phyloP scores from a whole-genome alignment of 148 eudicot genomes.

The Arctostaphylos glauca region DNA sequence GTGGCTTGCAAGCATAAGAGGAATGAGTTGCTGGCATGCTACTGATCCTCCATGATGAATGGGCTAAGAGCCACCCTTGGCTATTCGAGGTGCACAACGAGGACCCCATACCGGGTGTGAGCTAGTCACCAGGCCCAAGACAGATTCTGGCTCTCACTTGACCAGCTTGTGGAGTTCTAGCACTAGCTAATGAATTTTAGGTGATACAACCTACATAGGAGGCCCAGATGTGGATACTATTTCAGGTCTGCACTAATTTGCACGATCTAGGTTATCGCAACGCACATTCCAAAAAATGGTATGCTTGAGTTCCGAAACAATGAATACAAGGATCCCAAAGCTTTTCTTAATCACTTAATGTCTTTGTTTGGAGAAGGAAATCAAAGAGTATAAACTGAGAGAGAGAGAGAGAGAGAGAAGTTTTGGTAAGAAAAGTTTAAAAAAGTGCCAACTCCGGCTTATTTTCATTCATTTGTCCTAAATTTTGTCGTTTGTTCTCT shows the following conservation, averaged over 20 bases:
- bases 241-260: background rate
- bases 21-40: background rate
- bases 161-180: background rate
- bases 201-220: background rate
- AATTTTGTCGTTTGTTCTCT: too few relatives aligned
- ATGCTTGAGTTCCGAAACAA: background rate
- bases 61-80: background rate
- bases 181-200: background rate
- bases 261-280: background rate
- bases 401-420: background rate
- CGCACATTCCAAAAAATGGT: background rate
- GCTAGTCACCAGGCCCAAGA: too few relatives aligned
- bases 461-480: too few relatives aligned
- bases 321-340: background rate
- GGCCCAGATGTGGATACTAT: background rate
- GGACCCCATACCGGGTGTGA: too few relatives aligned
- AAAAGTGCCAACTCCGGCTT: too few relatives aligned
- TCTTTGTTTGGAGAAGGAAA: background rate
- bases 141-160: background rate
- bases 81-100: background rate
- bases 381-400: too few relatives aligned
- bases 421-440: background rate
- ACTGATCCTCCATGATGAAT: background rate
- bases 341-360: background rate
- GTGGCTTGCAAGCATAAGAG: background rate